Percentiles rank a stretch among this genome's conserved stretches.
Evolutionary conservation across 306 rosid genomes (phyloP).

Genomic region (Vigna nakashimae): DNA sequence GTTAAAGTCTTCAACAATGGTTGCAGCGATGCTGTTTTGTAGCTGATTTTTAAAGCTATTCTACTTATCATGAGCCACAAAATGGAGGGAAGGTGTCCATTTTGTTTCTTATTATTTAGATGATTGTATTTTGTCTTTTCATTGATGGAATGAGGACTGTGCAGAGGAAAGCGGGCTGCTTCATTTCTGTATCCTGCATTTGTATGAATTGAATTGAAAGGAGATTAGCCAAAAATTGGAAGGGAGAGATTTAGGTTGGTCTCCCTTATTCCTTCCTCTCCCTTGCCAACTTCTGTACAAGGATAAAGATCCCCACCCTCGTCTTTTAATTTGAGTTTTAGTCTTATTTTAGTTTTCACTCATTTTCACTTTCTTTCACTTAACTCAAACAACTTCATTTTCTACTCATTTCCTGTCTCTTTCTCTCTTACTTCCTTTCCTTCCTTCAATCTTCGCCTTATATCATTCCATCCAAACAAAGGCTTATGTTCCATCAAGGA

Average conservation of each 20-base stretch:
- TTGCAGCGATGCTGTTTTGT: neutral
- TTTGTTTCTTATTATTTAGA: slow-evolving; percentile 16
- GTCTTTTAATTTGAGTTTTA: neutral
- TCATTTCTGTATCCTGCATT: neutral
- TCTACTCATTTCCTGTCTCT: no score
- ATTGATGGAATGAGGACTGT: neutral
- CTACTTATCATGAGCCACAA: neutral
- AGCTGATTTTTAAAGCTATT: neutral
- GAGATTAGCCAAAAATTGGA: neutral
- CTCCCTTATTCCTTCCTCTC: neutral
- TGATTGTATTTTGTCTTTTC: neutral
- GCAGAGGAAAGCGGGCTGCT: neutral
- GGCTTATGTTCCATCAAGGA: neutral
- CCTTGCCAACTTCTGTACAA: neutral
- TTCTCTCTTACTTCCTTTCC: no score
- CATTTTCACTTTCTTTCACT: no score
- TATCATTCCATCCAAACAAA: no score
- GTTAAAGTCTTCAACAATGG: neutral
- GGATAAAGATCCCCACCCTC: no score
- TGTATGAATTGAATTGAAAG: neutral
- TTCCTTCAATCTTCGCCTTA: no score
- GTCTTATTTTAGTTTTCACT: no score
- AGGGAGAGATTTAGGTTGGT: neutral
- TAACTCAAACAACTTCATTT: no score
- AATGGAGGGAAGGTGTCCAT: neutral